Evolutionary conservation across 176 grass and related monocot species (phyloP), one percentile per base, ranked within the genome.

Genomic region (Bonia amplexicaulis): DNA sequence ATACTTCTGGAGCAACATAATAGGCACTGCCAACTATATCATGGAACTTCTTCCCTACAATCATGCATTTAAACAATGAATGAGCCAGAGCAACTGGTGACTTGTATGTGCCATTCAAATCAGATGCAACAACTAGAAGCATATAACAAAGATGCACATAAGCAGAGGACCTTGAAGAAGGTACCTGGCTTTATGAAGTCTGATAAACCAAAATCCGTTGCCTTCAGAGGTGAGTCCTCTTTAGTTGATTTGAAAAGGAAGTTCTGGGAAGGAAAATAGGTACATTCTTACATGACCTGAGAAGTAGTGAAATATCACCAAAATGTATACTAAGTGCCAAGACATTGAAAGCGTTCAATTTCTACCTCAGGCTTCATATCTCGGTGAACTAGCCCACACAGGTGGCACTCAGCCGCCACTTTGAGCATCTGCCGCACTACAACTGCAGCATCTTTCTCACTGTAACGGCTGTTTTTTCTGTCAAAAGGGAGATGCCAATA

Each of bases 301-400:
- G 79, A 84, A 84, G 61, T 78, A 60, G 74, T 79, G 69, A 84
- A 85, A 88, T 87, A 92, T 88, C 77, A 95, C 83, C 72, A 89
- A 68, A 85, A 84, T 84, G 67, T 65, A 78, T 57, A 49, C 74
- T 78, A 60, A 84, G 49, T 60, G 48, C 35, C 66, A 90, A 82
- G 59, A 39, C 44, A 83, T 26, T 80, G 23, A 55, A 80, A 84
- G 23, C 53, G 11, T 65, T 79, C 29, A 61, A 64, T 82, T 79
- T 74, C 29, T 96, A 99, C 96, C 96, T 99, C 96, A 68, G 96
- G 96, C 91, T 99, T 99, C 90, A 99, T 95, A 86, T 99, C 96
- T 86, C 96, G 88, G 84, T 99, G 96, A 80, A 99, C 96, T 81
- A 99, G 86, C 20, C 96, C 96, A 94, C 85, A 93, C 40, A 99